Evolutionary conservation across 352 stramenopile species (phyloP), one percentile per base, ranked within the genome.

Genomic region (Halophytophthora batemanensis): DNA sequence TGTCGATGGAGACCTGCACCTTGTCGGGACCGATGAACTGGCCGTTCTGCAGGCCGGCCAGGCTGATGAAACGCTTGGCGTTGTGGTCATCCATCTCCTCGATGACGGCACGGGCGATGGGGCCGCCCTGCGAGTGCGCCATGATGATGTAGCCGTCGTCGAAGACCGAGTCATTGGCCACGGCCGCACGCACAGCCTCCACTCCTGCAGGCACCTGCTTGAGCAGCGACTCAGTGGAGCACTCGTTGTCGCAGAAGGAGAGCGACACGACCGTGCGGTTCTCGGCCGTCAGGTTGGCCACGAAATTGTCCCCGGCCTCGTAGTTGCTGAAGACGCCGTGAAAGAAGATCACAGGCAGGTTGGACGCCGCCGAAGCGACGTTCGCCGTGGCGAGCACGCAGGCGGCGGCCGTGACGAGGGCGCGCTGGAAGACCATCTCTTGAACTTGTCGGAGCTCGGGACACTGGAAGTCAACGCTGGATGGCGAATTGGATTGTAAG

Each of bases 51-150:
- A 38, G 52, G 2, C 65, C 71, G 0, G 73, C 71, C 6, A 87
- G 33, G 22, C 58, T 77, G 41, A 87, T 59, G 41, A 79, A 69
- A 4, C 53, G 66, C 34, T 82, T 52, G 2, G 68, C 66, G 0
- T 74, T 71, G 61, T 86, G 72, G 47, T 81, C 68, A 29, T 86
- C 68, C 76, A 78, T 81, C 33, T 77, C 43, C 53, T 86, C 71
- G 15, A 79, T 61, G 23, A 87, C 73, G 0, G 51, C 60, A 2
- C 71, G 61, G 35, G 71, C 66, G 22, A 84, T 58, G 17, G 70
- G 44, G 1, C 46, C 71, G 28, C 76, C 76, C 43, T 82, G 68
- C 3, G 72, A 86, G 38, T 82, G 66, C 0, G 41, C 66, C 11
- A 87, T 64, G 36, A 87, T 69, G 6, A 76, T 48, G 61, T 82